A percentile compares a stretch with the other conserved stretches of the same genome.
Conservation (phyloP, 2,329 filamentous ascomycete species). For the Phialophora chinensis region DNA sequence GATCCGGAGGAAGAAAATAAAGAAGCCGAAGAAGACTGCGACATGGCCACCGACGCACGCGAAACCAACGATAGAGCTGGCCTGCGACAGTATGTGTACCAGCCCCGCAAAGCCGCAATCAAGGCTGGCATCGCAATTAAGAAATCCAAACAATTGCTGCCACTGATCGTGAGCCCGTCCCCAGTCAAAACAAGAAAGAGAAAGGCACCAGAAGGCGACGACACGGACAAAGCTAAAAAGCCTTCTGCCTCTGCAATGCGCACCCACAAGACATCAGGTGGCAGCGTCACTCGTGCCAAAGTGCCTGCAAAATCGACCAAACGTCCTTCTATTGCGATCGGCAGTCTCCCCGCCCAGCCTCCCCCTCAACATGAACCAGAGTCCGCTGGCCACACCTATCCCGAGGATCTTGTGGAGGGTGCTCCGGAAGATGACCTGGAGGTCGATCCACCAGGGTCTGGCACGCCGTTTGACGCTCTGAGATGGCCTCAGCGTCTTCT, state of each 20-base stretch:
- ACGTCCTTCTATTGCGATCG: neutral
- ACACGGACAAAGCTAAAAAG: neutral
- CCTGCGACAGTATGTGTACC: conserved; percentile 17
- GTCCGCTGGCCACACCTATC: neutral
- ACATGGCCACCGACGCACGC: neutral
- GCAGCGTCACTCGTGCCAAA: neutral
- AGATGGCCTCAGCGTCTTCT: conserved; percentile 27
- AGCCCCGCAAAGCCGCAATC: conserved; percentile 26
- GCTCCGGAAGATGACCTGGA: conserved; percentile 10
- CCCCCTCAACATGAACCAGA: neutral
- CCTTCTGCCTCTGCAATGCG: too few species aligned
- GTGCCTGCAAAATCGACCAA: neutral
- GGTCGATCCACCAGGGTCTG: conserved; percentile 30
- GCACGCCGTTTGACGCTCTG: conserved; percentile 29
- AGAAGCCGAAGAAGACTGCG: neutral
- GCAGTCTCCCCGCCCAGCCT: neutral
- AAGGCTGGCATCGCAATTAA: conserved; percentile 15
- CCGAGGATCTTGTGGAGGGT: neutral
- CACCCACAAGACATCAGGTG: neutral
- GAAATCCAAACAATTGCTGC: neutral
- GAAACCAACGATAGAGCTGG: neutral
- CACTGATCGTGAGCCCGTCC: neutral
- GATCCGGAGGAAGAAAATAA: neutral
- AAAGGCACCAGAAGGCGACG: neutral
- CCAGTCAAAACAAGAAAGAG: conserved; percentile 3